Evolutionary conservation across 345 rosid species (phyloP).

Genomic region (Nasturtium officinale): DNA sequence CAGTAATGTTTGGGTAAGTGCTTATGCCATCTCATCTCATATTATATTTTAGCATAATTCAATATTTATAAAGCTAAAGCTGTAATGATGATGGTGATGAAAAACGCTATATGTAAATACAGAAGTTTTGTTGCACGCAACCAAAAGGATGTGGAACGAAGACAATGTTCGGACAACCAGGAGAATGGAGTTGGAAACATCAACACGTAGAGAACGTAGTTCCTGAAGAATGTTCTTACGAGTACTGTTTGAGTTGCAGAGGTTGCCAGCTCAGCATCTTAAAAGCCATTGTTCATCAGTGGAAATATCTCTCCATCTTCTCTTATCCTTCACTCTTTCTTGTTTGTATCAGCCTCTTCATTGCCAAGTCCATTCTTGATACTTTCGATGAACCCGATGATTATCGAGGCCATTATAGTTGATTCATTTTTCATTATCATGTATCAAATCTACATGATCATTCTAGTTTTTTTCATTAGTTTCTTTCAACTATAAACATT

Average conservation of each 20-base stretch:
- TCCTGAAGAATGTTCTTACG: constrained; percentile 38
- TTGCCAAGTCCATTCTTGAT: constrained; percentile 17
- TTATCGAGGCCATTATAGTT: constrained; percentile 32
- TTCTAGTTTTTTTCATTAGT: constrained; percentile 3
- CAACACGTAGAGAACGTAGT: constrained; percentile 28
- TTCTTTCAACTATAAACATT: background rate
- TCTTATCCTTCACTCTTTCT: constrained; percentile 29
- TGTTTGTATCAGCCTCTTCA: constrained; percentile 21
- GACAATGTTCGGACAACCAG: constrained; percentile 34
- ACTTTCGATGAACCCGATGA: constrained; percentile 26
- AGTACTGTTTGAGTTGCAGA: constrained; percentile 33
- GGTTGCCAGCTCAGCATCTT: constrained; percentile 42
- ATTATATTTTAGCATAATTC: background rate
- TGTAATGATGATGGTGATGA: background rate
- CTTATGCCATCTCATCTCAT: background rate
- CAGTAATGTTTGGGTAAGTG: constrained; percentile 44
- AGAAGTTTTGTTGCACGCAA: constrained; percentile 40
- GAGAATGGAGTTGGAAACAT: constrained; percentile 43
- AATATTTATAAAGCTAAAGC: background rate
- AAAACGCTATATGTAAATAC: background rate
- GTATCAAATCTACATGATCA: background rate
- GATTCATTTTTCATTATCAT: background rate
- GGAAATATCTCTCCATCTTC: constrained; percentile 38
- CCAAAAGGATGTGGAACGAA: constrained; percentile 30
- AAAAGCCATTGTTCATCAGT: constrained; percentile 40